These are phyloP conservation scores for Barnettozyma vustinii DNA, from an alignment of 805 yeast genomes.

Conservation along the genomic window DNA sequence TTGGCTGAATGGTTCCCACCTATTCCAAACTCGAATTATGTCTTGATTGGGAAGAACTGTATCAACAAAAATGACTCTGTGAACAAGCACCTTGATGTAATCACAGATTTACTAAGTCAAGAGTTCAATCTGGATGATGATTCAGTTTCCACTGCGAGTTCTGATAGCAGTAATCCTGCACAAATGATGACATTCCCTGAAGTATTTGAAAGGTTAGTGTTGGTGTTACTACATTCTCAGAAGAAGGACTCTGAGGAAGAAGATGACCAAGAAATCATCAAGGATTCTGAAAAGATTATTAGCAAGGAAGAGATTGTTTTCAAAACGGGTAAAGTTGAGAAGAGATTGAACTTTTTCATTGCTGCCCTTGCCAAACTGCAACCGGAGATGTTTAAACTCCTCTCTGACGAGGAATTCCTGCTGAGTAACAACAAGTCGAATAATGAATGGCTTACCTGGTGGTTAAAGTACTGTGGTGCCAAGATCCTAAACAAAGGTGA, in stretches of 20 bases:
- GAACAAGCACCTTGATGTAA: conserved; percentile 20
- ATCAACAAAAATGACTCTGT: conserved; percentile 14
- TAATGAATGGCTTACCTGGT: conserved; percentile 91
- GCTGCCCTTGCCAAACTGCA: conserved; percentile 53
- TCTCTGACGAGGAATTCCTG: conserved; percentile 73
- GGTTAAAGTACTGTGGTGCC: conserved; percentile 89
- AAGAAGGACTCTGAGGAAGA: conserved; percentile 10
- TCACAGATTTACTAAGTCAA: conserved; percentile 9
- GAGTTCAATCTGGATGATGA: conserved; percentile 24
- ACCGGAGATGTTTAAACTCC: conserved; percentile 72
- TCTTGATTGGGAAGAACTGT: conserved; percentile 22
- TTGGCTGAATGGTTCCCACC: conserved; percentile 86
- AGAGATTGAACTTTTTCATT: conserved; percentile 62
- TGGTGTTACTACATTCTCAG: conserved; percentile 61
- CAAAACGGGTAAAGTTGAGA: conserved; percentile 53
- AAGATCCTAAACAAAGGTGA: conserved; percentile 78
- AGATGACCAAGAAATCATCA: conserved; percentile 3
- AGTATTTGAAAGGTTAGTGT: conserved; percentile 66
- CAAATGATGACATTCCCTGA: conserved; percentile 49
- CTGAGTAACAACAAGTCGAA: conserved; percentile 51
- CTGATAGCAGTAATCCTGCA: conserved; percentile 15
- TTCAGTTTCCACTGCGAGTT: conserved; percentile 8
- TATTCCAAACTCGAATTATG: conserved; percentile 21
- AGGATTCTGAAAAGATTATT: conserved; percentile 4
- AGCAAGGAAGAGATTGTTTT: conserved; percentile 36